Conservation (phyloP, 768 basidiomycete genomes). For the Leccinellum albellum region DNA sequence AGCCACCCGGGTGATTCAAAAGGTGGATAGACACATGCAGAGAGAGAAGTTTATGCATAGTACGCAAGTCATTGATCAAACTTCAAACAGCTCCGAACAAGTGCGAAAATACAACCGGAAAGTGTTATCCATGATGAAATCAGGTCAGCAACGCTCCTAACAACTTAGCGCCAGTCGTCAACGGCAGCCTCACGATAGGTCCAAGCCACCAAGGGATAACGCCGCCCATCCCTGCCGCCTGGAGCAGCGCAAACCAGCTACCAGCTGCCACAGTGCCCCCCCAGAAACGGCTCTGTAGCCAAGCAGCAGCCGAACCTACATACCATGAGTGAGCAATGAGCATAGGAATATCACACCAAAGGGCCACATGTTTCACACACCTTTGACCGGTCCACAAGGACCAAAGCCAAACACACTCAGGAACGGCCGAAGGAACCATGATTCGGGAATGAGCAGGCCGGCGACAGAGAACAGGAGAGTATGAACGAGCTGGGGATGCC, state of each 20-base stretch:
- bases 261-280: background rate
- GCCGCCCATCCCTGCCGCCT: slow-evolving; percentile 13
- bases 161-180: background rate
- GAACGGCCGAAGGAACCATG: slow-evolving; percentile 15
- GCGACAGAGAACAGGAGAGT: slow-evolving; percentile 1
- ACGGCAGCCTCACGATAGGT: background rate
- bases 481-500: slow-evolving; percentile 5
- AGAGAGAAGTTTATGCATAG: too few relatives aligned
- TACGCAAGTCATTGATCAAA: too few relatives aligned
- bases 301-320: slow-evolving; percentile 11
- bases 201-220: slow-evolving; percentile 5
- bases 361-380: background rate
- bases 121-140: background rate
- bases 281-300: slow-evolving; percentile 6
- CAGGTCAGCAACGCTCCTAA: background rate
- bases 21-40: too few relatives aligned
- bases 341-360: fast-evolving
- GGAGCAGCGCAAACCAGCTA: slow-evolving; percentile 15
- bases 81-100: too few relatives aligned
- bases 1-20: too few relatives aligned
- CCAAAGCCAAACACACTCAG: slow-evolving; percentile 15
- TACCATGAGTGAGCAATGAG: too few relatives aligned
- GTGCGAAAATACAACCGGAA: too few relatives aligned
- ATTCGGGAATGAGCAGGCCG: slow-evolving; percentile 8
- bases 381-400: slow-evolving; percentile 11